A percentile compares a stretch with the other conserved stretches of the same genome.
Conservation (phyloP, 352 stramenopile species). For the Phytophthora melonis region DNA sequence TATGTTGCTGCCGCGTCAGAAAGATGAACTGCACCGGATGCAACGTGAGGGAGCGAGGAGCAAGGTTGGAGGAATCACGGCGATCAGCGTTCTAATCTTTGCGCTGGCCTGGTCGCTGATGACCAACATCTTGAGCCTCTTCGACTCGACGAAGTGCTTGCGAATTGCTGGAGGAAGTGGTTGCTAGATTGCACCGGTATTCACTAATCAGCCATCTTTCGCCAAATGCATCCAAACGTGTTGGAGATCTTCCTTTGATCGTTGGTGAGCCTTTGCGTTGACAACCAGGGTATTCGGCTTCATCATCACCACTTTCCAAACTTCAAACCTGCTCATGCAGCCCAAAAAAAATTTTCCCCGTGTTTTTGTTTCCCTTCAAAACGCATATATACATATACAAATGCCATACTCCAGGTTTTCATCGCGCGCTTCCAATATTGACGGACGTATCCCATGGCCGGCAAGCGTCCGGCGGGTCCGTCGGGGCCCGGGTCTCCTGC, state of each 20-base stretch:
- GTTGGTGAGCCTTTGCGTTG: no score
- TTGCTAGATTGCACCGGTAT: conserved; percentile 14
- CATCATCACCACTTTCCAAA: no score
- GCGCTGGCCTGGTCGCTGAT: conserved; percentile 37
- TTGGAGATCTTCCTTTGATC: no score
- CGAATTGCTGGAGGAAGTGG: conserved; percentile 44
- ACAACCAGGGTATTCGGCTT: no score
- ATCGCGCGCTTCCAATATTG: neutral
- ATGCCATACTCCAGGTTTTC: neutral
- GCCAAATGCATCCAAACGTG: neutral
- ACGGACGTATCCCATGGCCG: conserved; percentile 8
- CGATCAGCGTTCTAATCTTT: conserved; percentile 31
- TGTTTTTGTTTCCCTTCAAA: neutral
- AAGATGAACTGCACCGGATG: conserved; percentile 34
- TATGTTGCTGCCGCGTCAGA: conserved; percentile 39
- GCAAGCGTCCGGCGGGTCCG: conserved; percentile 12
- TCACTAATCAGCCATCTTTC: no score
- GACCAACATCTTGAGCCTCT: conserved; percentile 31
- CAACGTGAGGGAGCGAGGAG: conserved; percentile 36
- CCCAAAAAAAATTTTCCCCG: no score
- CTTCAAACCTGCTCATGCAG: no score
- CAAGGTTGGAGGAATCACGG: conserved; percentile 36
- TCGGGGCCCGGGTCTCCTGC: conserved; percentile 1
- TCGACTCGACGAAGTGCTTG: conserved; percentile 36
- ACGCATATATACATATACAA: neutral